Base-by-base conservation (phyloP, 2,329 filamentous ascomycete genomes). In the Hypoxylon sp. region DNA sequence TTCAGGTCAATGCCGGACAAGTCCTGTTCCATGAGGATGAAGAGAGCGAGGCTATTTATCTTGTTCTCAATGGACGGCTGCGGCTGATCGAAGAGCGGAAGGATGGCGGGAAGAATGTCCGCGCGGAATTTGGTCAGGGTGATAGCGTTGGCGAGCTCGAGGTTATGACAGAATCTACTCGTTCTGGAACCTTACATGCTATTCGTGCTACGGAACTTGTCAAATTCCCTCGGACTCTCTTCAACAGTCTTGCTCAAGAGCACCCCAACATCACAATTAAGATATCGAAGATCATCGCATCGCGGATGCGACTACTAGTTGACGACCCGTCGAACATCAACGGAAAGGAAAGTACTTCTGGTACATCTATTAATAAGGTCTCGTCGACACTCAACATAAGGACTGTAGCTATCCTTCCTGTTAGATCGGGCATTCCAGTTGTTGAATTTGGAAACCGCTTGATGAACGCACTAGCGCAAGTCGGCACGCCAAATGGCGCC, bases 241-340 rank as follows among this genome's bases (percentile, higher is more conserved):
- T 99, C 85, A 99, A 99, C 84, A 99, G 96, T 77, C 87, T 99
- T 59, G 96, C 96, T 0, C 92, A 97, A 77, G 96, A 99, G 77
- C 96, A 99, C 76, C 96, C 96, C 4, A 97, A 94, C 47, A 99
- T 99, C 76, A 98, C 96, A 0, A 98, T 99, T 79, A 98, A 98
- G 80, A 97, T 99, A 29, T 98, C 96, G 1, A 99, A 98, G 80
- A 96, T 99, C 73, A 98, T 99, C 75, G 96, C 96, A 0, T 94
- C 94, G 37, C 90, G 96, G 2, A 98, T 99, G 96, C 87, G 95
- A 67, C 88, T 93, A 46, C 82, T 98, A 42, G 89, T 98, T 19
- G 94, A 98, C 74, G 91, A 94, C 74, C 92, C 94, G 1, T 82
- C 93, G 14, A 87, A 89, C 37, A 86, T 91, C 42, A 85, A 90